Conservation (phyloP, 805 yeast species). For the Suhomyces sp. region DNA sequence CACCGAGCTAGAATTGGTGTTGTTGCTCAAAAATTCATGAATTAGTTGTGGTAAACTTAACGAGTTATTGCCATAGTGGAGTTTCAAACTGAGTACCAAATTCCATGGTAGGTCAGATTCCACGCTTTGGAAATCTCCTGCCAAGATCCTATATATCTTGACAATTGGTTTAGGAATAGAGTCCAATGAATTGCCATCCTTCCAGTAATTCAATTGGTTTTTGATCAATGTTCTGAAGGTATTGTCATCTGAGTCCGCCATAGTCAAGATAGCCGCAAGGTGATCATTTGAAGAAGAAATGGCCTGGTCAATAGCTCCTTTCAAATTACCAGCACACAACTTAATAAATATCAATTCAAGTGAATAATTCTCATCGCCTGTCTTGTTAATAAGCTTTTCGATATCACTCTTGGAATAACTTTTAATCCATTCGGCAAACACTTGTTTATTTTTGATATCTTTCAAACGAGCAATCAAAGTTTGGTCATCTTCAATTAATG, state of each 20-base stretch:
- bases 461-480: constrained; percentile 14
- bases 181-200: constrained; percentile 33
- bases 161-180: constrained; percentile 53
- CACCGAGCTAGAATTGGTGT: constrained; percentile 12
- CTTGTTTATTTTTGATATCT: constrained; percentile 35
- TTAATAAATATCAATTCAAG: constrained; percentile 51
- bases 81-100: constrained; percentile 51
- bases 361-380: constrained; percentile 26
- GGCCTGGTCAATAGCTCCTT: constrained; percentile 62
- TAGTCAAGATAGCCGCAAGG: constrained; percentile 64
- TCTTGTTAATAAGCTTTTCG: constrained; percentile 16
- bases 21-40: constrained; percentile 4
- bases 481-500: constrained; percentile 4
- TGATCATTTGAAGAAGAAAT: constrained; percentile 62
- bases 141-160: constrained; percentile 61
- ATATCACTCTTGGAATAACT: constrained; percentile 38
- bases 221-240: constrained; percentile 54
- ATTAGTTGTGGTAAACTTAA: constrained; percentile 1
- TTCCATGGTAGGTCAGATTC: constrained; percentile 61
- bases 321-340: constrained; percentile 54
- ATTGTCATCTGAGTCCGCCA: constrained; percentile 68
- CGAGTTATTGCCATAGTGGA: constrained; percentile 58
- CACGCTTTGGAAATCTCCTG: constrained; percentile 46
- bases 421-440: constrained; percentile 58
- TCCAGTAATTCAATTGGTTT: constrained; percentile 68